Conservation (phyloP, 805 yeast genomes). For the Yamadazyma akitaensis region DNA sequence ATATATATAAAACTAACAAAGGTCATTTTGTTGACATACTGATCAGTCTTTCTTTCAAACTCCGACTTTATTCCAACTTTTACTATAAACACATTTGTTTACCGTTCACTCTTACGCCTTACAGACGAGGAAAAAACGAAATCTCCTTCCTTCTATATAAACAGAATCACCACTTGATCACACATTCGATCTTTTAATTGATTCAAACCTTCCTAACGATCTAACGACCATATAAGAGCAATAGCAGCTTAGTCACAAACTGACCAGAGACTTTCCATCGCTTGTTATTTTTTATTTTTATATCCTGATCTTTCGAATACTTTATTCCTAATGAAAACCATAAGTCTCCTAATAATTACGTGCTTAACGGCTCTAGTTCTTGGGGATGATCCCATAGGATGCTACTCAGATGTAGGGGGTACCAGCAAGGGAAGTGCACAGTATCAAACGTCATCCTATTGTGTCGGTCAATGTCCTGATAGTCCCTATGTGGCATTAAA, state of each 20-base stretch:
- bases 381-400: slow-evolving; percentile 20
- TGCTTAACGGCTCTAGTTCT: background rate
- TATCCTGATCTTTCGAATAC: too few species aligned
- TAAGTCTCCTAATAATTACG: background rate
- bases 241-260: background rate
- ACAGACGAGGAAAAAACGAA: background rate
- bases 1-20: background rate
- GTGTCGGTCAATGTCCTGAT: slow-evolving; percentile 27
- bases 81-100: background rate
- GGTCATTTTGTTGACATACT: background rate
- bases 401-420: slow-evolving; percentile 28
- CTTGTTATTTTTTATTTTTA: background rate
- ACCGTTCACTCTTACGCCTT: background rate
- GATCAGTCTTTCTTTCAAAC: slow-evolving; percentile 1
- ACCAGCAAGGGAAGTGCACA: slow-evolving; percentile 21
- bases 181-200: background rate
- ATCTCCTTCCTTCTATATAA: background rate
- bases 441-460: slow-evolving; percentile 29
- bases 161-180: background rate
- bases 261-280: background rate
- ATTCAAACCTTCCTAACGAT: background rate
- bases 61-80: background rate
- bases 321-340: slow-evolving; percentile 1
- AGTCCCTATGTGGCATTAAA: slow-evolving; percentile 38
- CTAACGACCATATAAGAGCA: background rate